These are phyloP conservation scores for Trichophyton equinum DNA, from an alignment of 2,329 filamentous ascomycete species.

Conservation along the genomic window DNA sequence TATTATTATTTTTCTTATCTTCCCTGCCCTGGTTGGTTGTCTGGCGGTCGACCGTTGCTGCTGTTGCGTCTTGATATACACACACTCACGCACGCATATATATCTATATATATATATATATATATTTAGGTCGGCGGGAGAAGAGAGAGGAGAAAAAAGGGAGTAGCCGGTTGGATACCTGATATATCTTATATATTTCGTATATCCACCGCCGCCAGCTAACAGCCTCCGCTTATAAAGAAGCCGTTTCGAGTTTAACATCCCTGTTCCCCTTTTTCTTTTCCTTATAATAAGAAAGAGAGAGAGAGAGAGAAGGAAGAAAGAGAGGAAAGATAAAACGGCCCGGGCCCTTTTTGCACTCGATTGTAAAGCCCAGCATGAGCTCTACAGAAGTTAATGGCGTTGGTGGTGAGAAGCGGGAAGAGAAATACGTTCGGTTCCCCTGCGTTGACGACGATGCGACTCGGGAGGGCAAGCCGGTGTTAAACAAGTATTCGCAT, in stretches of 20 bases:
- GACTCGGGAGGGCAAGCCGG: constrained; percentile 45
- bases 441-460: constrained; percentile 41
- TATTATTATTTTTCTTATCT: background rate
- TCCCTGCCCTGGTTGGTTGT: background rate
- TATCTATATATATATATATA: too few species aligned
- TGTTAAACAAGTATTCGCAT: constrained; percentile 75
- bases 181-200: background rate
- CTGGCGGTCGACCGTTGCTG: background rate
- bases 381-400: constrained; percentile 3
- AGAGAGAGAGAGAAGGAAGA: background rate
- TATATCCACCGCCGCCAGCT: background rate
- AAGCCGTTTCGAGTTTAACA: background rate
- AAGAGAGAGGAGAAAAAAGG: background rate
- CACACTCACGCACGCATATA: too few species aligned
- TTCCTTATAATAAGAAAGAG: background rate
- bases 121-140: background rate
- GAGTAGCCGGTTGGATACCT: background rate
- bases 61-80: too few species aligned
- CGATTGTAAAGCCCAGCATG: constrained; percentile 2
- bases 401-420: constrained; percentile 19
- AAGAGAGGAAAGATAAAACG: background rate
- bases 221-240: background rate
- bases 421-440: constrained; percentile 46
- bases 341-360: background rate
- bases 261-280: background rate